These are phyloP conservation scores for Rhinocladiella similis DNA, from an alignment of 2,329 filamentous ascomycete genomes.

Conservation along the genomic window DNA sequence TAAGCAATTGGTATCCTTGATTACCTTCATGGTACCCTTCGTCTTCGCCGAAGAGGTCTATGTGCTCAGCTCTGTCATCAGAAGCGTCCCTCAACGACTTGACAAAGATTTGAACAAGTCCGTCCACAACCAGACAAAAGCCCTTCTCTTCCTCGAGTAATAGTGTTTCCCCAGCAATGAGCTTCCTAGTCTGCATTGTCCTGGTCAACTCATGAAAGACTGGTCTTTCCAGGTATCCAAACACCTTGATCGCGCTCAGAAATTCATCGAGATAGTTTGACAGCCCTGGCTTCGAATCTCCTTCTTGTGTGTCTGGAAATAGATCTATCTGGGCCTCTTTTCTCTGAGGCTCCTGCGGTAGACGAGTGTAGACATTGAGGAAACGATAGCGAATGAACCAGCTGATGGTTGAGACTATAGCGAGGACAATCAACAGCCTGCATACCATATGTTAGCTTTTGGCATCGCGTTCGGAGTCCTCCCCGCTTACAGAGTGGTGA, in stretches of 20 bases:
- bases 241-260: slow-evolving; percentile 96
- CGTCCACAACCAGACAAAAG: slow-evolving; percentile 96
- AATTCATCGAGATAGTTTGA: slow-evolving; percentile 99
- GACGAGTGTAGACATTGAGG: slow-evolving; percentile 91
- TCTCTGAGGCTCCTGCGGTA: slow-evolving; percentile 90
- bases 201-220: slow-evolving; percentile 97
- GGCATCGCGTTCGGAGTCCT: background rate
- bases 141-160: slow-evolving; percentile 96
- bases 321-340: slow-evolving; percentile 95
- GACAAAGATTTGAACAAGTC: slow-evolving; percentile 95
- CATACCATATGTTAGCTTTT: background rate
- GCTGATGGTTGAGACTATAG: slow-evolving; percentile 78
- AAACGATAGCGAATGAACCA: slow-evolving; percentile 96
- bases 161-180: slow-evolving; percentile 93
- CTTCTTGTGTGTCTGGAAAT: slow-evolving; percentile 89
- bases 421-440: slow-evolving; percentile 74
- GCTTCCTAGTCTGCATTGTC: slow-evolving; percentile 96
- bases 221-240: slow-evolving; percentile 91
- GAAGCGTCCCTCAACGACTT: slow-evolving; percentile 68
- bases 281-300: slow-evolving; percentile 83
- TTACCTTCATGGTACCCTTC: slow-evolving; percentile 60
- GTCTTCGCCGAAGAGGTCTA: slow-evolving; percentile 69
- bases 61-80: slow-evolving; percentile 41
- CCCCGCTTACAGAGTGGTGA: slow-evolving; percentile 77
- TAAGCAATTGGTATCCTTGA: slow-evolving; percentile 90